phyloP scores from a whole-genome alignment of 441 rosid genomes.

The Pelargonium citronellum region DNA sequence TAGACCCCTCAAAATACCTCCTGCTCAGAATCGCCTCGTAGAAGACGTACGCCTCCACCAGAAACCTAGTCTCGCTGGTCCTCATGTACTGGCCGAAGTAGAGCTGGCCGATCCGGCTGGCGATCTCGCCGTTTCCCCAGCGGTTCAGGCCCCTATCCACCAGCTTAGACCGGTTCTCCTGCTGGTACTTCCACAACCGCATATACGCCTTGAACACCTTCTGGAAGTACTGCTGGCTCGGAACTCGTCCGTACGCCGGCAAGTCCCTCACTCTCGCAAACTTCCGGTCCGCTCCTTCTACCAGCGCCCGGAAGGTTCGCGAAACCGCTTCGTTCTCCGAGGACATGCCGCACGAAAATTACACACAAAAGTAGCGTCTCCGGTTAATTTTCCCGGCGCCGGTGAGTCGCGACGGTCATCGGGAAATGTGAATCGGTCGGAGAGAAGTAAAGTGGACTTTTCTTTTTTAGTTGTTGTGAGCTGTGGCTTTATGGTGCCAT shows the following conservation, averaged over 20 bases:
- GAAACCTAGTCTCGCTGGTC: constrained; percentile 72
- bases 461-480: background rate
- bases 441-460: constrained; percentile 1
- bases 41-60: constrained; percentile 76
- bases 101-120: constrained; percentile 96
- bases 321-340: constrained; percentile 39
- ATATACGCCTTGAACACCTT: constrained; percentile 89
- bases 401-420: background rate
- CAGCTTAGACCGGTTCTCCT: constrained; percentile 59
- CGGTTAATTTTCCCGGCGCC: background rate
- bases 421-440: constrained; percentile 1
- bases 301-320: constrained; percentile 59
- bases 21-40: constrained; percentile 79
- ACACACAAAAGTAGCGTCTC: background rate
- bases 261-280: constrained; percentile 78
- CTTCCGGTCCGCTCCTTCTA: constrained; percentile 80
- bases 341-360: background rate
- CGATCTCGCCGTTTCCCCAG: constrained; percentile 98
- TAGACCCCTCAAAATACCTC: constrained; percentile 62
- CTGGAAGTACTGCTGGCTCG: constrained; percentile 51
- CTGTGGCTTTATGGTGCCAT: too few species aligned
- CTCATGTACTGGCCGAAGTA: constrained; percentile 91
- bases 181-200: constrained; percentile 95
- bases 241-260: constrained; percentile 53
- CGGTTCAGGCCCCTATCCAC: constrained; percentile 68